Conservation (phyloP, 208 protist genomes). For the Trypanosoma avium region DNA sequence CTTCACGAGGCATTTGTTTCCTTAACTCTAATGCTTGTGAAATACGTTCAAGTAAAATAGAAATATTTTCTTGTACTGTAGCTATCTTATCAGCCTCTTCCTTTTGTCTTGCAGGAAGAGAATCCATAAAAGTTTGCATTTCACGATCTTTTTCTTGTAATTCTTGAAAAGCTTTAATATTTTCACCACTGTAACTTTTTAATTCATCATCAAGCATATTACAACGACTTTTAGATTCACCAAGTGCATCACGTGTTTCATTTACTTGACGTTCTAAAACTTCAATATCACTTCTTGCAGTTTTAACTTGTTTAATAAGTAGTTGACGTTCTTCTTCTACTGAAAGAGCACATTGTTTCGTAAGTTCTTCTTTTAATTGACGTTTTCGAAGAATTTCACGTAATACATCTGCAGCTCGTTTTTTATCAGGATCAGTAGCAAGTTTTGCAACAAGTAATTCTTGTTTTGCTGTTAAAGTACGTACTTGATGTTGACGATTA, state of each 20-base stretch:
- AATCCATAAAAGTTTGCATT: constrained; percentile 87
- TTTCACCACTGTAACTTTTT: constrained; percentile 87
- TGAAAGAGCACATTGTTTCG: constrained; percentile 73
- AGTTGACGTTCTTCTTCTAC: constrained; percentile 85
- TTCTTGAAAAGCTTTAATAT: constrained; percentile 80
- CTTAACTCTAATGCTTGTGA: constrained; percentile 74
- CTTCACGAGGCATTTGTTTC: constrained; percentile 77
- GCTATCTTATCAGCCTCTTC: constrained; percentile 65
- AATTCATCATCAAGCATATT: constrained; percentile 77
- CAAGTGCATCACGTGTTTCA: constrained; percentile 71
- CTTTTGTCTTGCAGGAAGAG: constrained; percentile 78
- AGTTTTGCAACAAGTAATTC: constrained; percentile 79
- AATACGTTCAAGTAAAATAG: constrained; percentile 72
- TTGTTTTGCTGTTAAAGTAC: constrained; percentile 79
- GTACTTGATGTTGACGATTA: constrained; percentile 76
- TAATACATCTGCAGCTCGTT: constrained; percentile 64
- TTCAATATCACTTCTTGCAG: constrained; percentile 78
- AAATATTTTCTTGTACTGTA: constrained; percentile 57
- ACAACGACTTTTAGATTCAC: constrained; percentile 66
- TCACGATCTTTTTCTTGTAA: constrained; percentile 83
- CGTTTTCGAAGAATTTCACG: constrained; percentile 76
- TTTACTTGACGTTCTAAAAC: constrained; percentile 82
- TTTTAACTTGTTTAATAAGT: constrained; percentile 80
- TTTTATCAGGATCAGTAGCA: constrained; percentile 74
- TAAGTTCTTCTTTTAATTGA: constrained; percentile 63